Percentiles rank a stretch among this genome's conserved stretches.
Conservation (phyloP, 2,329 filamentous ascomycete genomes). For the Neofusicoccum sp. region DNA sequence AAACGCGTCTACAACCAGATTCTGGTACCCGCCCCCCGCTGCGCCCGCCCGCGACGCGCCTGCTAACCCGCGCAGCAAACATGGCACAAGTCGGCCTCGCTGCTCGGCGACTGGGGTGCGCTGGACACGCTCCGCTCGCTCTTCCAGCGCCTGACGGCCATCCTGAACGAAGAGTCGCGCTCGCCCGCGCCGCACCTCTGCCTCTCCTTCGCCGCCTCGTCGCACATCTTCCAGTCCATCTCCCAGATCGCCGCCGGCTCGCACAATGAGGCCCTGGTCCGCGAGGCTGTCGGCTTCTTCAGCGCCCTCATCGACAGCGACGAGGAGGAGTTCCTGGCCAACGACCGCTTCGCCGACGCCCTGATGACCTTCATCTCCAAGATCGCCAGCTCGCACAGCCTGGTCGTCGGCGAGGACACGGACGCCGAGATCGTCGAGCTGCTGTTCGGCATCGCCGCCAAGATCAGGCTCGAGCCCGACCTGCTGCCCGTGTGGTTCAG, state of each 20-base stretch:
- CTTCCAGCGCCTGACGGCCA: slow-evolving; percentile 58
- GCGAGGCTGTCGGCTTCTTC: slow-evolving; percentile 81
- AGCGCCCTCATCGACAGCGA: slow-evolving; percentile 93
- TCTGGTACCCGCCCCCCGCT: slow-evolving; percentile 41
- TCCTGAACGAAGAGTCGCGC: slow-evolving; percentile 85
- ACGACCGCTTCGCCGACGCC: slow-evolving; percentile 78
- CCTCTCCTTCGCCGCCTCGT: slow-evolving; percentile 78
- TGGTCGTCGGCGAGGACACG: slow-evolving; percentile 73
- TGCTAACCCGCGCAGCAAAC: slow-evolving; percentile 47
- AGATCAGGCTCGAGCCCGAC: slow-evolving; percentile 84
- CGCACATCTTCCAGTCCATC: slow-evolving; percentile 86
- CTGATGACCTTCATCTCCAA: slow-evolving; percentile 82
- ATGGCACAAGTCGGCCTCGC: slow-evolving; percentile 57
- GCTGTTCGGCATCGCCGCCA: slow-evolving; percentile 92
- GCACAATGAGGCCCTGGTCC: slow-evolving; percentile 81
- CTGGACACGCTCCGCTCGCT: slow-evolving; percentile 51
- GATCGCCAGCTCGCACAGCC: slow-evolving; percentile 71
- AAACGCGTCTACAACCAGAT: slow-evolving; percentile 60
- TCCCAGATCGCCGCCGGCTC: slow-evolving; percentile 84
- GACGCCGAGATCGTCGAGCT: slow-evolving; percentile 89
- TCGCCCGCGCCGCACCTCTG: slow-evolving; percentile 88
- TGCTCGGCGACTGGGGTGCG: slow-evolving; percentile 52
- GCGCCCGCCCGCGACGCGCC: neutral
- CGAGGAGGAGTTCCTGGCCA: slow-evolving; percentile 91
- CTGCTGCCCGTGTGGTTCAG: slow-evolving; percentile 93